These are phyloP conservation scores for Kurtzmaniella cleridarum DNA, from an alignment of 805 yeast genomes.

Conservation along the genomic window DNA sequence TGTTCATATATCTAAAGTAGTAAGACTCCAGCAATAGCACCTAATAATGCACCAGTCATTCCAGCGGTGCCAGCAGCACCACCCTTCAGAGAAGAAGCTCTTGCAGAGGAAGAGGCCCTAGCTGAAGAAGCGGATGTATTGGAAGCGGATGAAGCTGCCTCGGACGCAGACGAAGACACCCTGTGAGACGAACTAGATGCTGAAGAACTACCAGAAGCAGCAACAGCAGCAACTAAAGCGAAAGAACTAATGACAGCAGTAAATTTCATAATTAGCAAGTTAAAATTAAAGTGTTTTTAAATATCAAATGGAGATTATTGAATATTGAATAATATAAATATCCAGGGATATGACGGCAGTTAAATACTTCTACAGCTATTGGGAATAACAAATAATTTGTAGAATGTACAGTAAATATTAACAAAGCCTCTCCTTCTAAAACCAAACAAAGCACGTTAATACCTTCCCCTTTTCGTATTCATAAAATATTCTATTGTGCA, in stretches of 20 bases:
- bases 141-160: conserved; percentile 6
- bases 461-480: too few relatives aligned
- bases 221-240: conserved; percentile 5
- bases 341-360: too few relatives aligned
- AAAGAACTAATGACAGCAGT: conserved; percentile 1
- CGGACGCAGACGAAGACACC: conserved; percentile 5
- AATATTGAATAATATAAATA: too few relatives aligned
- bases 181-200: conserved; percentile 1
- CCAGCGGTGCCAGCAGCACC: conserved; percentile 4
- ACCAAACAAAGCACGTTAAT: too few relatives aligned
- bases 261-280: too few relatives aligned
- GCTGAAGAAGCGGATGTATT: background rate
- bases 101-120: conserved; percentile 3
- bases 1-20: conserved; percentile 13
- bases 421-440: too few relatives aligned
- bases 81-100: conserved; percentile 5
- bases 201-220: conserved; percentile 6
- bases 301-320: too few relatives aligned
- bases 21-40: conserved; percentile 21
- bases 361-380: too few relatives aligned
- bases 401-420: too few relatives aligned
- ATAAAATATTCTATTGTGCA: too few relatives aligned
- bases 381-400: too few relatives aligned
- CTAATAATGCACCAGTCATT: conserved; percentile 18
- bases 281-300: too few relatives aligned